Percentiles rank a stretch among this genome's conserved stretches.
Evolutionary conservation across 768 basidiomycete genomes (phyloP).

Genomic region (Baorangia bicolor): DNA sequence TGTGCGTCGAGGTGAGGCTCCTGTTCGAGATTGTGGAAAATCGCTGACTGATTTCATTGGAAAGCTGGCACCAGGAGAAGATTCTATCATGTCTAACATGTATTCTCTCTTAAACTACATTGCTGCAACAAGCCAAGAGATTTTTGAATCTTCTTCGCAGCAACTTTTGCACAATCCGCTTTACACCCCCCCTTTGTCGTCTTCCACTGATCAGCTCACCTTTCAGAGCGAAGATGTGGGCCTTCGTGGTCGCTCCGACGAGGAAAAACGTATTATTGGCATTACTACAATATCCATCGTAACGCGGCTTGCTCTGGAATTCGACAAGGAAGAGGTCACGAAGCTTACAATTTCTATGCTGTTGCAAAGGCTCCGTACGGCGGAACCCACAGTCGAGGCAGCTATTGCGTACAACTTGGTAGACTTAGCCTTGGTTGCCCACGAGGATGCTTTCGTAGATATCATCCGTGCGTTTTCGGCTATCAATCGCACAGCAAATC

Average conservation of each 20-base stretch:
- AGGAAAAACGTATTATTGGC: constrained; percentile 79
- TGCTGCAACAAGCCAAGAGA: constrained; percentile 78
- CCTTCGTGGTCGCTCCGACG: constrained; percentile 69
- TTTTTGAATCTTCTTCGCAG: constrained; percentile 51
- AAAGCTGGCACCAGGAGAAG: constrained; percentile 82
- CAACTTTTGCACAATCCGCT: constrained; percentile 44
- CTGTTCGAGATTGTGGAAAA: neutral
- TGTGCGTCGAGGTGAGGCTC: constrained; percentile 73
- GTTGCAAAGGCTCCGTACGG: constrained; percentile 78
- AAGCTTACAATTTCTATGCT: constrained; percentile 91
- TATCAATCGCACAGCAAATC: constrained; percentile 83
- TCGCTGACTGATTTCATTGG: constrained; percentile 5
- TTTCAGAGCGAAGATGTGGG: constrained; percentile 62
- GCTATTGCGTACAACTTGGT: constrained; percentile 91
- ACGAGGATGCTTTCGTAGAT: constrained; percentile 75
- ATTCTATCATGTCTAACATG: constrained; percentile 91
- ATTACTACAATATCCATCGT: constrained; percentile 93
- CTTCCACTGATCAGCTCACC: constrained; percentile 47
- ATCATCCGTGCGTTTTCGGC: constrained; percentile 81
- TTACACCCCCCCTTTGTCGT: constrained; percentile 29
- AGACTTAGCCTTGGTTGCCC: constrained; percentile 79
- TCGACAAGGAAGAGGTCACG: constrained; percentile 83
- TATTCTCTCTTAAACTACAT: constrained; percentile 95
- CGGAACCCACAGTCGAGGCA: constrained; percentile 87
- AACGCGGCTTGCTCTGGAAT: constrained; percentile 83